Evolutionary conservation across 257 asterid species (phyloP).

Genomic region (Voacanga thouarsii): DNA sequence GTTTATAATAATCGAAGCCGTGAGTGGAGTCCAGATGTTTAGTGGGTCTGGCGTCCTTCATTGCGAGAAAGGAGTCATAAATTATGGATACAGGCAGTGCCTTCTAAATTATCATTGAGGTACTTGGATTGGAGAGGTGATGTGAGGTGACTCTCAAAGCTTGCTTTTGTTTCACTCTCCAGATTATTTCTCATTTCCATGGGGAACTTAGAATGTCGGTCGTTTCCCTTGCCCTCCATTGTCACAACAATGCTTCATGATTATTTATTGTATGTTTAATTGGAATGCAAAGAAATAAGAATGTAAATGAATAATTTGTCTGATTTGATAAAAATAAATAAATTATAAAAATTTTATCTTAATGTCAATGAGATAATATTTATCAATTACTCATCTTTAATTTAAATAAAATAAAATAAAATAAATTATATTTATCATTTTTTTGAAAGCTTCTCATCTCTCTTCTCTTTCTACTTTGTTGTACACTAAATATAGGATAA

Average conservation of each 20-base stretch:
- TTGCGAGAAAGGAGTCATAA: not conserved
- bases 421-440: too few species aligned
- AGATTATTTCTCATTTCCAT: not conserved
- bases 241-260: not conserved
- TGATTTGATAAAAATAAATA: too few species aligned
- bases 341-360: too few species aligned
- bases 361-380: too few species aligned
- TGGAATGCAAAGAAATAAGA: too few species aligned
- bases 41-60: not conserved
- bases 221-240: not conserved
- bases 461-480: too few species aligned
- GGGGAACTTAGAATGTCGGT: not conserved
- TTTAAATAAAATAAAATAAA: too few species aligned
- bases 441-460: too few species aligned
- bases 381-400: too few species aligned
- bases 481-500: too few species aligned
- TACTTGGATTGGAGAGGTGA: too few species aligned
- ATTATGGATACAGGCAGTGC: not conserved
- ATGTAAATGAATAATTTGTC: too few species aligned
- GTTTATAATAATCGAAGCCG: conserved; percentile 5
- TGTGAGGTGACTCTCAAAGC: not conserved
- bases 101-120: not conserved
- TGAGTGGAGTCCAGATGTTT: conserved; percentile 20
- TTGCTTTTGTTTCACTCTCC: conserved; percentile 6
- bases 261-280: not conserved